Evolutionary conservation across 2,329 filamentous ascomycete species (phyloP), one percentile per base, ranked within the genome.

Genomic region (Acarospora socialis): DNA sequence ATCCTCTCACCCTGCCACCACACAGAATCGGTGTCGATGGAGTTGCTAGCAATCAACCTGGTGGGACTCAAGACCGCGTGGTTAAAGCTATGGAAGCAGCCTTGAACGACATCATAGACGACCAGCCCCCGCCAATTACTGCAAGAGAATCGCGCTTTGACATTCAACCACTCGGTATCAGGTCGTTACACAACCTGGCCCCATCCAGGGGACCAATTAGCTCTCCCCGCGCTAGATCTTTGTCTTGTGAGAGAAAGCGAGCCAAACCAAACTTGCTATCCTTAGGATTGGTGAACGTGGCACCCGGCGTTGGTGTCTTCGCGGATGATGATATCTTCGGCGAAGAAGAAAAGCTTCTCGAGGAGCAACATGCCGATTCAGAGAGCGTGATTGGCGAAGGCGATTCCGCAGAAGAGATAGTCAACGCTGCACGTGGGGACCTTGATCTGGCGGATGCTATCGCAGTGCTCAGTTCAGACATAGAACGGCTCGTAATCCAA

Each of bases 21-120:
- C 70, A 83, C 31, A 93, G 84, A 43, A 60, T 92, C 6, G 81
- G 86, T 14, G 76, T 77, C 28, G 80, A 83, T 24, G 62, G 60
- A n/a, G 64, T 68, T 7, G 65, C 65, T 36, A 64, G 52, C 8
- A 61, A 67, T 28, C 52, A 51, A 28, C 57, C 60, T 7, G 56
- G 64, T 14, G 63, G 63, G 1, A 77, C 79, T 4, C 79, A 93
- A 46, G 80, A 70, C 1, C 70, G 77, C 37, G 78, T 94, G 17
- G 84, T 98, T 4, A 74, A 92, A 55, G 87, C 83, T 3, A 87
- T 98, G 70, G 86, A 95, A 52, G 74, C 81, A 42, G 90, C 86
- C 10, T 64, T 98, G 29, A 92, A 80, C 42, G 81, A 86, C 41
- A 98, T 98, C 40, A 80, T 98, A 63, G 83, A 83, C 43, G 75